phyloP scores from a whole-genome alignment of 305 asterid species.

The Fraxinus latifolia region DNA sequence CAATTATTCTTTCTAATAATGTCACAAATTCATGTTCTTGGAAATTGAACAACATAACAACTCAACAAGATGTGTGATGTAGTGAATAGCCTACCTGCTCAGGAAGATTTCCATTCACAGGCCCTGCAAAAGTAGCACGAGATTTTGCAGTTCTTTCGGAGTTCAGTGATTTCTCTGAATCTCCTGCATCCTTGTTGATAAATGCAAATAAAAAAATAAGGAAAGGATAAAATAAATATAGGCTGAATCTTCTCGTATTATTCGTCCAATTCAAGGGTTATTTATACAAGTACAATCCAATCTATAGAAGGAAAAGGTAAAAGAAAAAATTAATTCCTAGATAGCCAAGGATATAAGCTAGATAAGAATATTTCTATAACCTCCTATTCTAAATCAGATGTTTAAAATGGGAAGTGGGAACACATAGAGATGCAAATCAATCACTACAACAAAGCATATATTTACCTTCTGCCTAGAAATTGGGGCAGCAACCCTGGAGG shows the following conservation, averaged over 20 bases:
- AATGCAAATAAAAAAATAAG: slow-evolving; percentile 13
- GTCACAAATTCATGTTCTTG: neutral
- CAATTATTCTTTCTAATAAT: neutral
- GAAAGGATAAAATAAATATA: neutral
- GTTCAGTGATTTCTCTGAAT: slow-evolving; percentile 56
- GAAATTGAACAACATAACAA: neutral
- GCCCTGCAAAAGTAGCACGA: slow-evolving; percentile 64
- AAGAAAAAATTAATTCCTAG: neutral
- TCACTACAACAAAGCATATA: slow-evolving; percentile 12
- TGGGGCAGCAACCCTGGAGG: slow-evolving; percentile 48
- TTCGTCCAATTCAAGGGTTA: neutral
- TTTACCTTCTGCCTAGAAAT: slow-evolving; percentile 58
- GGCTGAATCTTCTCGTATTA: neutral
- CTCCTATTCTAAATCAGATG: neutral
- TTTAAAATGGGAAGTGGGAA: neutral
- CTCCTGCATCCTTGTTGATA: slow-evolving; percentile 57
- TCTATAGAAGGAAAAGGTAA: neutral
- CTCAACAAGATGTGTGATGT: neutral
- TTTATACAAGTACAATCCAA: slow-evolving; percentile 5
- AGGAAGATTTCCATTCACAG: slow-evolving; percentile 69
- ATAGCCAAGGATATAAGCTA: neutral
- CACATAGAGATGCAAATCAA: neutral
- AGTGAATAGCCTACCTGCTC: slow-evolving; percentile 57
- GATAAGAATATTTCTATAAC: neutral
- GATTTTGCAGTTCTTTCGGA: slow-evolving; percentile 62